phyloP scores from a whole-genome alignment of 352 stramenopile species.

The Saprolegnia parasitica region DNA sequence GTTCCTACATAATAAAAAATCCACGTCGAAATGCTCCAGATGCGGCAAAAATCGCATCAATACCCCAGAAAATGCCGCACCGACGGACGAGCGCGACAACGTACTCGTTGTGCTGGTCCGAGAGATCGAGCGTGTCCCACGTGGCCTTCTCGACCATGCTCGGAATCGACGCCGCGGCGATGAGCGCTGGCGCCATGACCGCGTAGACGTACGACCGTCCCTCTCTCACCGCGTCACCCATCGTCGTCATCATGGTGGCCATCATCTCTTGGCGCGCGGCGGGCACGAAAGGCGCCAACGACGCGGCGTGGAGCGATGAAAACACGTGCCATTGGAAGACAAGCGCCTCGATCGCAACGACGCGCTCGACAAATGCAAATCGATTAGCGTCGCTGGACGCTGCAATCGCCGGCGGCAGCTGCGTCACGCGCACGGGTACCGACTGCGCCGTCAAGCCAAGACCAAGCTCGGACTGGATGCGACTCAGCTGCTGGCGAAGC shows the following conservation, averaged over 20 bases:
- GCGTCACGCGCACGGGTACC: constrained; percentile 34
- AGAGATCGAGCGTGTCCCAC: constrained; percentile 66
- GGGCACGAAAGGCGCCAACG: background rate
- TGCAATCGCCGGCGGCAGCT: constrained; percentile 42
- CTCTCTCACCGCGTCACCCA: constrained; percentile 41
- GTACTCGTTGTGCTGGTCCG: constrained; percentile 73
- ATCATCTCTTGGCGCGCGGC: background rate
- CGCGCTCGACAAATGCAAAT: constrained; percentile 56
- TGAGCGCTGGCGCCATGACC: constrained; percentile 44
- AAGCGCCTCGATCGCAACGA: constrained; percentile 61
- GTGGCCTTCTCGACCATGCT: constrained; percentile 44
- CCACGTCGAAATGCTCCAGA: no score
- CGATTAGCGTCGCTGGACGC: constrained; percentile 49
- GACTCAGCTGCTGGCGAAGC: constrained; percentile 15
- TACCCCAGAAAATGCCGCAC: constrained; percentile 74
- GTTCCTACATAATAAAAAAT: no score
- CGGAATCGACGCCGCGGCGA: constrained; percentile 42
- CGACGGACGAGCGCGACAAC: constrained; percentile 71
- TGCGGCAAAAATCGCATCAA: no score
- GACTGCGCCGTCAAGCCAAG: constrained; percentile 9
- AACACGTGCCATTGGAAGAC: constrained; percentile 57
- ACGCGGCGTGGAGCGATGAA: background rate
- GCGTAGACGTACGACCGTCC: constrained; percentile 61
- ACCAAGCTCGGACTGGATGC: background rate
- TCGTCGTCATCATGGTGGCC: constrained; percentile 10